Evolutionary conservation across 768 basidiomycete genomes (phyloP), one percentile per base, ranked within the genome.

Genomic region (Pisolithus albus): DNA sequence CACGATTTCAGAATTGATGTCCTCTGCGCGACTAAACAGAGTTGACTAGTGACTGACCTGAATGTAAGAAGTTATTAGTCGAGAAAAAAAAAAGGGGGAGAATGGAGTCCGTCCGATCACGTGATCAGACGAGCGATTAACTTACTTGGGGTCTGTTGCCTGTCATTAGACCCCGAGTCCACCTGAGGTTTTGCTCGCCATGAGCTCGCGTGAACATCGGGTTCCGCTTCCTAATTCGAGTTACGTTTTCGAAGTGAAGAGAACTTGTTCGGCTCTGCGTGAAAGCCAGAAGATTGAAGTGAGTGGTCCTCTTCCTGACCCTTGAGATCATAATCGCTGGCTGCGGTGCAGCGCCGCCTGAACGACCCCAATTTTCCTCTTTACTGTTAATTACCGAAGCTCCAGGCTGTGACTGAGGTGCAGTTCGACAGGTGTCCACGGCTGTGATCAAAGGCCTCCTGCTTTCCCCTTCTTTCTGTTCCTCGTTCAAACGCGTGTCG

Each of bases 401-500:
- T 4, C 19, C 32, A 39, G 45, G 46, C 46, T 24, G 18, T 54
- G 59, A 55, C 50, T 38, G 51, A 39, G 15, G 47, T 42, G 28
- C 23, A 13, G 56, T 23, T 50, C 54, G 32, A 7, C 58, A 90
- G 87, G 82, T 92, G 51, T 64, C 73, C 37, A 64, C 72, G 26
- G 70, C 77, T 44, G 69, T 77, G 21, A 81, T 92, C 57, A 71
- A 76, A 56, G 75, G 81, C 13, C 71, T 92, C 18, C 63, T 92
- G 13, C 66, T 73, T 36, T 88, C 88, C 6, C 73, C 81, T 9
- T 75, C 82, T 0, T 88, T 91, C 62, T 75, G 72, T 7, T 65
- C 69, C 39, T 80, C 83, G 2, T 87, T 83, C 65, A 70, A 77
- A 52, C 77, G 81, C 47, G 77, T 87, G 3, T 82, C 82, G 7